Evolutionary conservation across 2,329 filamentous ascomycete genomes (phyloP), one percentile per base, ranked within the genome.

Genomic region (Aspergillus aculeatus): DNA sequence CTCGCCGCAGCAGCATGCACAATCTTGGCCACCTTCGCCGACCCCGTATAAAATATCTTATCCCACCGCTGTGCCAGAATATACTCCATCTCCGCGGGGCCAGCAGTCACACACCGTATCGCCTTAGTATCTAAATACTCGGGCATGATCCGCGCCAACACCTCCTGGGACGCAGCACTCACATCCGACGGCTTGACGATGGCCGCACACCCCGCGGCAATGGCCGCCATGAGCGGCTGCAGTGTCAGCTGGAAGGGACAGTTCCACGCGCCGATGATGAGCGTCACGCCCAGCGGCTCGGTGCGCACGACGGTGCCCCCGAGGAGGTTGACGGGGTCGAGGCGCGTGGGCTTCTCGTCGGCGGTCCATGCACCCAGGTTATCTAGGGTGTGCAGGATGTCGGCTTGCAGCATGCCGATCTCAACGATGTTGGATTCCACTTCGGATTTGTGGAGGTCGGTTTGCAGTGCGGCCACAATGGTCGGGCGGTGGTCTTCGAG

Each of bases 241-340:
- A 81, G 52, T 0, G 73, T 58, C 3, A 79, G 66, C 3, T 73
- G 61, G 53, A 81, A 66, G 0, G 80, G 80, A 19, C 77, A 81
- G 59, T 82, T 82, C 80, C 79, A 82, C 2, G 79, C 72, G 0
- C 76, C 75, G 23, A 82, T 77, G 47, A 82, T 74, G 10, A 82
- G 71, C 0, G 73, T 71, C 1, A 81, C 75, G 5, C 80, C 80
- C 2, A 76, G 68, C 1, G 80, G 80, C 62, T 82, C 78, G 51
- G 77, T 76, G 11, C 77, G 73, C 14, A 82, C 61, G 23, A 71
- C 67, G 0, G 75, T 68, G 6, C 68, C 62, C 21, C 69, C 69
- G 19, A 76, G 58, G 2, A 68, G 67, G 31, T 73, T 73, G 12
- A 77, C 53, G 21, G 38, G 35, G 72, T 64, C 56, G 67, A 65